Base-by-base conservation (phyloP, 2,329 filamentous ascomycete species). In the Rhytidhysteron rufulum region DNA sequence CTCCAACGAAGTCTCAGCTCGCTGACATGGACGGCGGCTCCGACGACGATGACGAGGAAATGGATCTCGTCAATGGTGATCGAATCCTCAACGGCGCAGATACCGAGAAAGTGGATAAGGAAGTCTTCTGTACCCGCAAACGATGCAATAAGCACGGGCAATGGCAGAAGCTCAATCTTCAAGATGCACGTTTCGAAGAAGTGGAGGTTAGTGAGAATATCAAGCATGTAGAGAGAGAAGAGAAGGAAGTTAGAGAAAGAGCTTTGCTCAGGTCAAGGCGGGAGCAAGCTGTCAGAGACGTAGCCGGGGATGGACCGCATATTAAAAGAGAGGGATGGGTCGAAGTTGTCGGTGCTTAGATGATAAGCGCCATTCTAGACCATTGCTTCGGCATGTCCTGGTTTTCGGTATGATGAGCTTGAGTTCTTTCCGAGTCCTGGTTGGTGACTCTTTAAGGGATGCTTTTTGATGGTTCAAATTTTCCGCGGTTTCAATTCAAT, bases 141-240 rank as follows among this genome's bases (percentile, higher is more conserved):
- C 67, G 71, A 36, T 76, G 73, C 49, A 56, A 65, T 10, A 65
- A 71, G 34, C 73, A 76, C 46, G 58, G 63, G 4, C 65, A 73
- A 31, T 76, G 73, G 73, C 61, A 65, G 49, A 75, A 74, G 48
- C 57, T 73, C 37, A 66, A 68, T 13, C 54, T 71, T 1, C 69
- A 73, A 35, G 70, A 74, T 44, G 60, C 70, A 2, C 51, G 70
- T 3, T 71, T 70, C 33, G 73, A 75, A 45, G 68, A 72, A 50
- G 49, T 60, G 3, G 65, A 72, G 39, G 68, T 74, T 30, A 63
- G 65, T 7, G 68, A 74, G 39, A 55, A 60, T 10, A 72, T 74
- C 53, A 54, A 63, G 5, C 65, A 60, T 27, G 57, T 74, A 32
- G 70, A 74, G 42, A 65, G 63, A 36, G 70, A 74, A 38, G 72